phyloP scores from a whole-genome alignment of 2,329 filamentous ascomycete species.

The Arthrobotrys iridis region DNA sequence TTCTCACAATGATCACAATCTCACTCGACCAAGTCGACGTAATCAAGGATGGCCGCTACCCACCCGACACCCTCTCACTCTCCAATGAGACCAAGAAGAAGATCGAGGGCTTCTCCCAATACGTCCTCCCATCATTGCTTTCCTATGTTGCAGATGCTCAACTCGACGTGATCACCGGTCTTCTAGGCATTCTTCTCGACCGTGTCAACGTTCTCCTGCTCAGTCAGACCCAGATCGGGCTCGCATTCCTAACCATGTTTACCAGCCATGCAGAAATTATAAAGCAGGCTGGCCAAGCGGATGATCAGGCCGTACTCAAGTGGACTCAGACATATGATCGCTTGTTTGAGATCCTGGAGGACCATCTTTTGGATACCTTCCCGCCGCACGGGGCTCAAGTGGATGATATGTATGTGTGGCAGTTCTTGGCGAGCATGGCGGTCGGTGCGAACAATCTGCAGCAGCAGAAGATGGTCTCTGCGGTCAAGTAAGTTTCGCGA shows the following conservation, averaged over 20 bases:
- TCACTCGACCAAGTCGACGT: conserved; percentile 93
- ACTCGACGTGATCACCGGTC: conserved; percentile 87
- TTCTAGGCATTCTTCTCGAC: conserved; percentile 83
- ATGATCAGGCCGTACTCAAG: conserved; percentile 78
- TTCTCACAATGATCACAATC: conserved; percentile 93
- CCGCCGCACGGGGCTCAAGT: conserved; percentile 87
- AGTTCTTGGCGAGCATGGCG: conserved; percentile 93
- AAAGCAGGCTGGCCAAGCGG: conserved; percentile 78
- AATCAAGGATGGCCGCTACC: conserved; percentile 80
- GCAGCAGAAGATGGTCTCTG: conserved; percentile 91
- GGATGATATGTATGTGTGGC: conserved; percentile 97
- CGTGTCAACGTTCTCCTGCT: conserved; percentile 86
- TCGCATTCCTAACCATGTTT: conserved; percentile 91
- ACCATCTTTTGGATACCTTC: conserved; percentile 84
- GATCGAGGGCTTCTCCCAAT: conserved; percentile 86
- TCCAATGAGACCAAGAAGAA: conserved; percentile 84
- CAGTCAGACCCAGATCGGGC: conserved; percentile 84
- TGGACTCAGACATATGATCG: conserved; percentile 86
- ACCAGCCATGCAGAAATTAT: conserved; percentile 92
- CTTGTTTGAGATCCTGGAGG: conserved; percentile 88
- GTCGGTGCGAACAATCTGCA: conserved; percentile 93
- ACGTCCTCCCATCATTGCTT: conserved; percentile 90
- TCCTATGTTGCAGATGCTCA: conserved; percentile 90
- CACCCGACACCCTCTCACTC: conserved; percentile 76
- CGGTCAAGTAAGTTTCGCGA: conserved; percentile 75